Conservation (phyloP, 2,329 filamentous ascomycete species). For the Cadophora gregata region DNA sequence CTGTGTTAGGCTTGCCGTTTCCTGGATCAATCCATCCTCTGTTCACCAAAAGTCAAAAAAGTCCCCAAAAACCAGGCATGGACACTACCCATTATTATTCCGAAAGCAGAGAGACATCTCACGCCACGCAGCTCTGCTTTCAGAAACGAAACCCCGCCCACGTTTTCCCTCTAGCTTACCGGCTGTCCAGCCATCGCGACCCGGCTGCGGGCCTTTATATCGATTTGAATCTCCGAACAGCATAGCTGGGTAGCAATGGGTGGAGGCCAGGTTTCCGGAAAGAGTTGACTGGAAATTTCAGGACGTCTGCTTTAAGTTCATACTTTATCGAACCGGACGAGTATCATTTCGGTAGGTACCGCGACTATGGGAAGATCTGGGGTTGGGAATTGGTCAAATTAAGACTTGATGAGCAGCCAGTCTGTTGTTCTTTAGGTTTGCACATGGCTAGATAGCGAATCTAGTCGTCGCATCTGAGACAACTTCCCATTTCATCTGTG, state of each 20-base stretch:
- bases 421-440: not conserved
- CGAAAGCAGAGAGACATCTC: conserved; percentile 11
- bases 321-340: not conserved
- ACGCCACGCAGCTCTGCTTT: not conserved
- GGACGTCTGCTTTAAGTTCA: conserved; percentile 8
- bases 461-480: not conserved
- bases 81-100: not conserved
- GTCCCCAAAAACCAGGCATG: not conserved
- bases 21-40: not conserved
- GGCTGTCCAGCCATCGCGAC: not conserved
- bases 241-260: not conserved
- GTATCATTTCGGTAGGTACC: not conserved
- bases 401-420: not conserved
- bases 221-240: conserved; percentile 10
- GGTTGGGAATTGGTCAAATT: not conserved
- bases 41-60: not conserved
- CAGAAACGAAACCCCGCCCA: conserved; percentile 6
- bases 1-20: not conserved
- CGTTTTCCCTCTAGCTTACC: conserved; percentile 8
- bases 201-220: conserved; percentile 11
- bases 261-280: not conserved
- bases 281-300: not conserved
- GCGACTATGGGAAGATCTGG: not conserved
- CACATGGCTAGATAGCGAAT: not conserved
- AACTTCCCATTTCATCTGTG: not conserved